Base-by-base conservation (phyloP, 495 filamentous ascomycete species). In the Penicillium ochrochloron region DNA sequence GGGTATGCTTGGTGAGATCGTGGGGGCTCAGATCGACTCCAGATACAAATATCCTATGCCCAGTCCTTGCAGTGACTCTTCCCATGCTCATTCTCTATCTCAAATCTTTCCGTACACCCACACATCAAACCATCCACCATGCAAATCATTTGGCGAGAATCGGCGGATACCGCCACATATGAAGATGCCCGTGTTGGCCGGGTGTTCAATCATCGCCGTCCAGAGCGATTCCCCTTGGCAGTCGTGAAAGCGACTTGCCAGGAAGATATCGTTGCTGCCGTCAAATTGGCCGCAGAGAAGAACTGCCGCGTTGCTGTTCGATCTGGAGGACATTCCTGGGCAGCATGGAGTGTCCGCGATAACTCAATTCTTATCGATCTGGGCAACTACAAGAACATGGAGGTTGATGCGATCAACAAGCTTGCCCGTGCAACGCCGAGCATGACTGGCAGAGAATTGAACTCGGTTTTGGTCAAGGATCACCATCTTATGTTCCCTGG, bases 291-390 rank as follows among this genome's bases (percentile, higher is more conserved):
- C 1, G 73, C 59, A 0, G 58, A 73, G n/a, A 44, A 63, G n/a
- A 65, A 74, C 5, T 78, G 69, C 50, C 70, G 80, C 0, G 73
- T 87, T 17, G 79, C 80, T 4, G 79, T 87, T 29, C 75, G 84
- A 11, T 82, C 81, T 5, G 84, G 84, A n/a, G 84, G 84, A 0
- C 84, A 87, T 62, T 80, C 76, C 27, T 84, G 79, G 81, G 79
- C 81, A 0, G 82, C 74, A 0, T 87, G 84, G 84, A 81, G 77
- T 60, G 77, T 85, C 0, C 75, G 80, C 1, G 75, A 82, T 11
- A 70, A 83, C 58, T 81, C 84, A 0, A 78, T 87, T 33, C 67
- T 87, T 6, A 67, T 86, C 14, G 84, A 87, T 59, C 68, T 84
- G 2, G 77, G 73, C 1, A 71, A 71, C n/a, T 68, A 71, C 59